Percentiles rank a stretch among this genome's conserved stretches.
Evolutionary conservation across 164 flowering plant genomes (phyloP).

Genomic region (Aristolochia contorta): DNA sequence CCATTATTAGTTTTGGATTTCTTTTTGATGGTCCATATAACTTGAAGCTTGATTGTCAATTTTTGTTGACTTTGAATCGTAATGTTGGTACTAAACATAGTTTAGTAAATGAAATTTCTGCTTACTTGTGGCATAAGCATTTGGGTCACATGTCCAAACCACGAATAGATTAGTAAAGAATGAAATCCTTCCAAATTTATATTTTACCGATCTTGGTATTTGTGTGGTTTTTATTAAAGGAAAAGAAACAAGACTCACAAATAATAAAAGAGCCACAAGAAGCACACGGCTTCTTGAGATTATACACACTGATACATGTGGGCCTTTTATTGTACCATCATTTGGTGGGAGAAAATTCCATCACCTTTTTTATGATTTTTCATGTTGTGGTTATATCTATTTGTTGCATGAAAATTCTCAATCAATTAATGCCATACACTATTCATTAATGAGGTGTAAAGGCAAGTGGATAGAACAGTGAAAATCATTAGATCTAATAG

Average conservation of each 20-base stretch:
- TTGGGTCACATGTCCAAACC: slow-evolving; percentile 18
- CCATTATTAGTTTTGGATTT: slow-evolving; percentile 9
- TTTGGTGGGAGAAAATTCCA: not conserved
- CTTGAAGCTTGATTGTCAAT: slow-evolving; percentile 6
- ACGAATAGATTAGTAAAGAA: slow-evolving; percentile 11
- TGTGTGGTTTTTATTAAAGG: slow-evolving; percentile 3
- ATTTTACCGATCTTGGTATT: too few species aligned
- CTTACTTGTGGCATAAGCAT: too few species aligned
- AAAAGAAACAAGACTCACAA: slow-evolving; percentile 10
- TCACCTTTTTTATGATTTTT: not conserved
- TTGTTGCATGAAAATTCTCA: not conserved
- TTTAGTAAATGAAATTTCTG: slow-evolving; percentile 10
- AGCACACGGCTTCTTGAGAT: too few species aligned
- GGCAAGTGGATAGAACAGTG: slow-evolving; percentile 1
- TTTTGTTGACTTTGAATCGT: slow-evolving; percentile 5
- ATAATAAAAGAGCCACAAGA: too few species aligned
- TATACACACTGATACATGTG: too few species aligned
- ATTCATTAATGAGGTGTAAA: not conserved
- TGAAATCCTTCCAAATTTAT: too few species aligned
- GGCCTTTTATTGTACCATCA: not conserved
- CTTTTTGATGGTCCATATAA: slow-evolving; percentile 12
- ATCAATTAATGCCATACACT: too few species aligned
- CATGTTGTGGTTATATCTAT: too few species aligned
- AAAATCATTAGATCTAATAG: slow-evolving; percentile 1
- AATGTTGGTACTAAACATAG: slow-evolving; percentile 16